These are phyloP conservation scores for Penstemon newberryi DNA, from an alignment of 257 asterid genomes.

Conservation along the genomic window DNA sequence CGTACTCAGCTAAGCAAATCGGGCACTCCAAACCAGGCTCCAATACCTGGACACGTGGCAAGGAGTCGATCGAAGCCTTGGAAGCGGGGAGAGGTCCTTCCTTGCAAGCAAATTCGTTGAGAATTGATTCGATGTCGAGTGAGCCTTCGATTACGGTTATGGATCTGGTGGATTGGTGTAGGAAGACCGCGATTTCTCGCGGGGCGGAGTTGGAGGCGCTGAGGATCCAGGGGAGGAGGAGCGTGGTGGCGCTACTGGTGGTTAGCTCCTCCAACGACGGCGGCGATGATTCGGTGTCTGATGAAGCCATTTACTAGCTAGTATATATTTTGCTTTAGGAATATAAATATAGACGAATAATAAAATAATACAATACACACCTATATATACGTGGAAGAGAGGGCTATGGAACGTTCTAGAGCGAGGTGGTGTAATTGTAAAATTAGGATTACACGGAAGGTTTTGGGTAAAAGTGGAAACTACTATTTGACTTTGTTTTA, in stretches of 20 bases:
- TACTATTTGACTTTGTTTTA: no score
- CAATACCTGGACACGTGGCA: constrained; percentile 38
- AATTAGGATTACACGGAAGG: no score
- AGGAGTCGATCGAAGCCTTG: constrained; percentile 49
- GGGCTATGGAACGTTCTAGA: no score
- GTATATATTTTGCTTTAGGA: background rate
- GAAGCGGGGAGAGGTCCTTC: constrained; percentile 56
- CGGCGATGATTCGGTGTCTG: constrained; percentile 34
- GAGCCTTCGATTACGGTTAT: constrained; percentile 45
- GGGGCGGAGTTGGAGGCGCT: constrained; percentile 30
- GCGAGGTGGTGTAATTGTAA: no score
- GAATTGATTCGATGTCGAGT: constrained; percentile 33
- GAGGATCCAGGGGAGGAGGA: constrained; percentile 55
- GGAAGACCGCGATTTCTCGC: constrained; percentile 43
- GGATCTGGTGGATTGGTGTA: constrained; percentile 44
- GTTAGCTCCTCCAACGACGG: constrained; percentile 55
- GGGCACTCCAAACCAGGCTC: constrained; percentile 54
- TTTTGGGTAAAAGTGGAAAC: no score
- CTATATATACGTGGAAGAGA: no score
- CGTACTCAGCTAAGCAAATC: constrained; percentile 55
- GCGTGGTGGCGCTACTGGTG: constrained; percentile 37
- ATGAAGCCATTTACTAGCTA: constrained; percentile 30
- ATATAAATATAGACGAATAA: no score
- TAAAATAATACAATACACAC: no score
- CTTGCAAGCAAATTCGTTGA: constrained; percentile 28